These are phyloP conservation scores for Ophiostoma himal-ulmi DNA, from an alignment of 2,329 filamentous ascomycete genomes.

Conservation along the genomic window DNA sequence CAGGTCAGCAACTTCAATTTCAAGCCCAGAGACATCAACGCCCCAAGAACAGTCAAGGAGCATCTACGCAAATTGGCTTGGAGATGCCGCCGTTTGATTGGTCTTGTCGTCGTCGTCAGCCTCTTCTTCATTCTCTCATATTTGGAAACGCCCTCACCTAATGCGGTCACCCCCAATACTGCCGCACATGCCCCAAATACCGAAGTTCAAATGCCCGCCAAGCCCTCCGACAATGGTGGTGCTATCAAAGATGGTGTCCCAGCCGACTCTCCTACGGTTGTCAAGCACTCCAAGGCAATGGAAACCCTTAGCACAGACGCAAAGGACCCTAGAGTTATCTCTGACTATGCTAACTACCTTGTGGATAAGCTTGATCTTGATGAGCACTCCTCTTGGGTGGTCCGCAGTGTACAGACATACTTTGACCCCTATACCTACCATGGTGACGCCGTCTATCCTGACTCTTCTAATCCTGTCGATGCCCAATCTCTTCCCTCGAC, in stretches of 20 bases:
- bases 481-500: constrained; percentile 20
- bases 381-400: constrained; percentile 27
- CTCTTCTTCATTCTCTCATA: background rate
- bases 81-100: background rate
- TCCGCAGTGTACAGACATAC: constrained; percentile 11
- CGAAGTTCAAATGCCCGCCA: too few species aligned
- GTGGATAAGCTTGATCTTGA: constrained; percentile 29
- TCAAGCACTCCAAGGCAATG: background rate
- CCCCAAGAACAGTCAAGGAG: background rate
- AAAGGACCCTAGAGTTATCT: background rate
- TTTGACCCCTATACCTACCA: constrained; percentile 8
- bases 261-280: background rate
- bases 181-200: too few species aligned
- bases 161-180: background rate
- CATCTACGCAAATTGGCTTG: background rate
- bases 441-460: constrained; percentile 11
- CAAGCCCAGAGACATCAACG: background rate
- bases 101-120: background rate
- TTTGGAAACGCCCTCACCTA: background rate
- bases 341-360: constrained; percentile 29
- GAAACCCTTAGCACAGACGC: background rate
- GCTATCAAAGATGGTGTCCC: background rate
- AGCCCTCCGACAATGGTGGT: too few species aligned
- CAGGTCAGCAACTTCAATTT: background rate
- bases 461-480: constrained; percentile 25